Evolutionary conservation across 2,329 filamentous ascomycete genomes (phyloP), one percentile per base, ranked within the genome.

Genomic region (Aotearoamyces nothofagi): DNA sequence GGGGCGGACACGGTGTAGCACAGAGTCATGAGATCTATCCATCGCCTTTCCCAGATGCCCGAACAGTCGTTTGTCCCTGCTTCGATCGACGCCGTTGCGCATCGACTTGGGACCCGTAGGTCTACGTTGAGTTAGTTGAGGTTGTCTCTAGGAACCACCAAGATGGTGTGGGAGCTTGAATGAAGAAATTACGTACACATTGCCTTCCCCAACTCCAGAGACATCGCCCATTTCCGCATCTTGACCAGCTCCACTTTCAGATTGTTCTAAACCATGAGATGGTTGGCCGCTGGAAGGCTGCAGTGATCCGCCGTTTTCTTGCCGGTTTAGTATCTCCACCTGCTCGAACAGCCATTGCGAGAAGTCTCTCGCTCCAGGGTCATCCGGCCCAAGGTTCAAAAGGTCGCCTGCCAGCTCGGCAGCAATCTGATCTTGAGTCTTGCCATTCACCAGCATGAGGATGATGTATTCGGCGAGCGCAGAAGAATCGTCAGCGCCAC

Each of bases 391-490:
- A 4, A 94, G 67, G 33, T 74, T 74, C 3, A 98, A 68, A 23
- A 98, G 67, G 44, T 98, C 90, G 39, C 76, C 78, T 1, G 86
- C 79, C 9, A 98, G 71, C 51, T 98, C 90, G 24, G 70, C 62
- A 7, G 84, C 79, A 40, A 98, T 87, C 50, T 94, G 78, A 28
- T 86, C 74, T 51, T 92, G 78, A 4, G 79, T 84, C 55, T 93
- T 94, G 45, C 86, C 83, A 56, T 94, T 96, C 37, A 82, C 82
- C 17, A 98, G 69, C 87, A 96, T 94, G 38, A 96, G 71, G 34
- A 96, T 78, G 41, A 98, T 90, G 58, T 96, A 98, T 58, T 98
- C 90, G 34, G 84, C 78, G 34, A 98, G 69, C 20, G 83, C 81
- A 14, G 77, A 76, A 53, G 87, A 83, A 44, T 82, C 78, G 43